phyloP scores from a whole-genome alignment of 2,329 filamentous ascomycete genomes.

The Chrysosporium keratinophilum region DNA sequence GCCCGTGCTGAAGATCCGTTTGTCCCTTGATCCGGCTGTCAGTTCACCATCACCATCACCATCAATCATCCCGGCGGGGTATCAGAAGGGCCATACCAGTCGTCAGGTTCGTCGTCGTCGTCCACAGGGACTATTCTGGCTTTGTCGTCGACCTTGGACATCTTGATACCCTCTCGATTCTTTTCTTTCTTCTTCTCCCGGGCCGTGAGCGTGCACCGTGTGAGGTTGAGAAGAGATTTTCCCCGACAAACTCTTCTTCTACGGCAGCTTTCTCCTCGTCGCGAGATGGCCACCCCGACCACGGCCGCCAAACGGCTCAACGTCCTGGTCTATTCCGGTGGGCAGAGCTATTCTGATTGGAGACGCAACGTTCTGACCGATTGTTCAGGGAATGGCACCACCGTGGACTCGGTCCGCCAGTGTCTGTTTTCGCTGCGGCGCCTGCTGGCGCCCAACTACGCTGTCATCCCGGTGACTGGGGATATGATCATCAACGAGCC shows the following conservation, averaged over 20 bases:
- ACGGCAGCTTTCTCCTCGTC: neutral
- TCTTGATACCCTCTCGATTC: conserved; percentile 24
- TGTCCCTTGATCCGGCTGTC: conserved; percentile 58
- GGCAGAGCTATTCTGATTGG: conserved; percentile 23
- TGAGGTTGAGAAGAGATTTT: conserved; percentile 11
- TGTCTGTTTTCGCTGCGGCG: conserved; percentile 77
- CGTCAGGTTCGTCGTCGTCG: conserved; percentile 82
- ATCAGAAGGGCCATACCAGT: conserved; percentile 56
- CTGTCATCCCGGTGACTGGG: conserved; percentile 74
- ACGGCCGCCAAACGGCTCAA: conserved; percentile 53
- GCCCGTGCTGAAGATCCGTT: conserved; percentile 92
- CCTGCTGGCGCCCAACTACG: conserved; percentile 81
- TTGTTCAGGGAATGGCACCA: conserved; percentile 64
- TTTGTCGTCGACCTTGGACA: conserved; percentile 48
- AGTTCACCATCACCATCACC: conserved; percentile 7
- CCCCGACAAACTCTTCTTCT: neutral
- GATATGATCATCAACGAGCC: conserved; percentile 78
- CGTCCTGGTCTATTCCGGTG: conserved; percentile 85
- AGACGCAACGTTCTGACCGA: conserved; percentile 25
- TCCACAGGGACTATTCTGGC: conserved; percentile 34
- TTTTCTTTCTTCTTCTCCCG: neutral
- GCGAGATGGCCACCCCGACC: conserved; percentile 25
- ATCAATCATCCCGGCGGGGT: neutral
- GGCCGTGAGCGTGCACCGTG: neutral
- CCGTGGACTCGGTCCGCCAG: conserved; percentile 78